Evolutionary conservation across 2,329 filamentous ascomycete species (phyloP).

Genomic region (Colletotrichum scovillei): DNA sequence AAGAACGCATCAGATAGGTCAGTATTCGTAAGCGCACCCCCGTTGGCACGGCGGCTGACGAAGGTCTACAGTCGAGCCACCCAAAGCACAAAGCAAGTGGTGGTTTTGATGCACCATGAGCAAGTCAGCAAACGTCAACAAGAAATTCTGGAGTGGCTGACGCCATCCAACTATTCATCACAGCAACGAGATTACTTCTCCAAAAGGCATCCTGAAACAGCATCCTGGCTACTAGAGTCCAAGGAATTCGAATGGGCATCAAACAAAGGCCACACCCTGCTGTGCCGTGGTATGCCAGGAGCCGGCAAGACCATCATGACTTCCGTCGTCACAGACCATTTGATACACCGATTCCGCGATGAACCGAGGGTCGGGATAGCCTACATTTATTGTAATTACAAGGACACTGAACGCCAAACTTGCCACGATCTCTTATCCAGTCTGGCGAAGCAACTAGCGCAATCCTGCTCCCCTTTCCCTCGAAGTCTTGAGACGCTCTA

Average conservation of each 20-base stretch:
- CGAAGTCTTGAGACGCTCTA: neutral
- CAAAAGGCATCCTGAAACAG: neutral
- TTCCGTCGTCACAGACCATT: conserved; percentile 36
- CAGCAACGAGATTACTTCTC: neutral
- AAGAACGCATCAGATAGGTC: too few relatives aligned
- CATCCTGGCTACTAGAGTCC: neutral
- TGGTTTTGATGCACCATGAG: neutral
- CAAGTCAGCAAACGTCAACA: neutral
- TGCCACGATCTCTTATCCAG: conserved; percentile 40
- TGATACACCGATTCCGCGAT: conserved; percentile 31
- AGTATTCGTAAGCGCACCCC: too few relatives aligned
- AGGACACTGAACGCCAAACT: conserved; percentile 40
- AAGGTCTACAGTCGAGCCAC: neutral
- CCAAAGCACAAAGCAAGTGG: neutral
- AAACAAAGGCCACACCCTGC: conserved; percentile 44
- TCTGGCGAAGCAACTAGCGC: conserved; percentile 47
- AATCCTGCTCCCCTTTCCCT: conserved; percentile 40
- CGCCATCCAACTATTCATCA: neutral
- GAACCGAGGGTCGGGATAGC: conserved; percentile 37
- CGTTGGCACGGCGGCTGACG: too few relatives aligned
- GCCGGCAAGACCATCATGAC: conserved; percentile 52
- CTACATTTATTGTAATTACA: conserved; percentile 48
- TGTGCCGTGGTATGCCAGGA: conserved; percentile 58
- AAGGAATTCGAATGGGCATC: conserved; percentile 40
- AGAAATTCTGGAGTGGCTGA: neutral